Evolutionary conservation across 352 stramenopile species (phyloP).

Genomic region (Elongisporangium prolatum): DNA sequence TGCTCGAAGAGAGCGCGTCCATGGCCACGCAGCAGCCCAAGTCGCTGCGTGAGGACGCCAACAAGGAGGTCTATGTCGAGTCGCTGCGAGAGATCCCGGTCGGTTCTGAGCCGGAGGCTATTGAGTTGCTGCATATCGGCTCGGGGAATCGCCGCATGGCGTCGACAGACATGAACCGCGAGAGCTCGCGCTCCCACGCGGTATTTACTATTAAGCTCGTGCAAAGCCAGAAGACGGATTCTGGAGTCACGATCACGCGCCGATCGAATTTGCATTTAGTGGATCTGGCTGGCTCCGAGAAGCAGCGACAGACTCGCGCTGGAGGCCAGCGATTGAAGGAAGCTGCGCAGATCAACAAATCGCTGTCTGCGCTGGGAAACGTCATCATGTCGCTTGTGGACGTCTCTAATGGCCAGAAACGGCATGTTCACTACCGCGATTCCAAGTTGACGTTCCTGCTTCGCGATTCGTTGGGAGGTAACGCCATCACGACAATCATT

Average conservation of each 20-base stretch:
- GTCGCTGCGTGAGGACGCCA: conserved; percentile 68
- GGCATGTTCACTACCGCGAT: conserved; percentile 84
- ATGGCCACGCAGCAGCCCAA: conserved; percentile 47
- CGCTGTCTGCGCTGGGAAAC: conserved; percentile 80
- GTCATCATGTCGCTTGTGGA: conserved; percentile 89
- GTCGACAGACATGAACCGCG: conserved; percentile 97
- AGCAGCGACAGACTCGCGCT: conserved; percentile 77
- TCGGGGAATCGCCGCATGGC: conserved; percentile 91
- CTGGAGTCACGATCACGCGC: conserved; percentile 54
- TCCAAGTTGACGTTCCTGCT: conserved; percentile 85
- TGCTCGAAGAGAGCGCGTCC: conserved; percentile 60
- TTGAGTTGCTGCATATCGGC: conserved; percentile 71
- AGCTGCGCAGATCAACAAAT: conserved; percentile 89
- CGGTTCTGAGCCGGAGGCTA: conserved; percentile 50
- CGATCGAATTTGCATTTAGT: conserved; percentile 82
- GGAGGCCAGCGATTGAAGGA: conserved; percentile 84
- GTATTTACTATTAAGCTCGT: conserved; percentile 97
- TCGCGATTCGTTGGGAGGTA: conserved; percentile 77
- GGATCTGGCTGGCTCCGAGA: conserved; percentile 86
- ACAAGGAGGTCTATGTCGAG: conserved; percentile 80
- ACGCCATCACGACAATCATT: conserved; percentile 85
- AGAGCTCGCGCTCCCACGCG: conserved; percentile 94
- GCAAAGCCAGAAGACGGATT: conserved; percentile 58
- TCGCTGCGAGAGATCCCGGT: conserved; percentile 66
- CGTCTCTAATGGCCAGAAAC: conserved; percentile 71